Evolutionary conservation across 2,329 filamentous ascomycete genomes (phyloP).

Genomic region (Fusarium annulatum): DNA sequence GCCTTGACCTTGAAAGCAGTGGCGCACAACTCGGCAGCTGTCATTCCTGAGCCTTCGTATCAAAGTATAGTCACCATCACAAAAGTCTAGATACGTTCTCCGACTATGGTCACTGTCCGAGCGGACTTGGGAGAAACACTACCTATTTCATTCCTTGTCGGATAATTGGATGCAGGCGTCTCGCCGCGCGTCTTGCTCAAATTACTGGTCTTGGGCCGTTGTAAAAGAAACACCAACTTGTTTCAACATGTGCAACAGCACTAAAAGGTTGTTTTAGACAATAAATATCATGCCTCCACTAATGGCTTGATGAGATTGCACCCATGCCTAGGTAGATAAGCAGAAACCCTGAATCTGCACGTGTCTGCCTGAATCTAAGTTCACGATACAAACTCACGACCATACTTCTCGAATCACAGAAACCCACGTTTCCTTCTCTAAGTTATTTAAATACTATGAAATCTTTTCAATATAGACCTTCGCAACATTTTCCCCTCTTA

Average conservation of each 20-base stretch:
- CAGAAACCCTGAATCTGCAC: not conserved
- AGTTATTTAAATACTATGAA: accelerated
- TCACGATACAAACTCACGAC: not conserved
- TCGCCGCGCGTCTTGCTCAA: not conserved
- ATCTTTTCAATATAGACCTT: accelerated
- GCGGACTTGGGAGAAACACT: no score
- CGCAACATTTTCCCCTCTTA: not conserved
- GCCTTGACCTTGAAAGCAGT: not conserved
- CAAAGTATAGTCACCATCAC: no score
- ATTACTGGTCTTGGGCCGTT: not conserved
- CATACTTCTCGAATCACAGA: not conserved
- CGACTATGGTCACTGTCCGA: not conserved
- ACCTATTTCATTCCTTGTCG: no score
- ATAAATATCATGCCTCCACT: not conserved
- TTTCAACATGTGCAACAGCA: not conserved
- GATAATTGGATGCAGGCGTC: no score
- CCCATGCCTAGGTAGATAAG: not conserved
- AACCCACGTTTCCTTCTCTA: not conserved
- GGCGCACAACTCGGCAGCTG: no score
- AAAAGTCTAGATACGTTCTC: not conserved
- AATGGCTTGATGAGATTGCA: not conserved
- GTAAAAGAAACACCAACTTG: no score
- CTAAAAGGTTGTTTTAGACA: no score
- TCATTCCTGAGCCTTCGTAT: no score
- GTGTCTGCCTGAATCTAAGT: no score